These are phyloP conservation scores for Acrocalymma vagum DNA, from an alignment of 2,329 filamentous ascomycete genomes.

Conservation along the genomic window DNA sequence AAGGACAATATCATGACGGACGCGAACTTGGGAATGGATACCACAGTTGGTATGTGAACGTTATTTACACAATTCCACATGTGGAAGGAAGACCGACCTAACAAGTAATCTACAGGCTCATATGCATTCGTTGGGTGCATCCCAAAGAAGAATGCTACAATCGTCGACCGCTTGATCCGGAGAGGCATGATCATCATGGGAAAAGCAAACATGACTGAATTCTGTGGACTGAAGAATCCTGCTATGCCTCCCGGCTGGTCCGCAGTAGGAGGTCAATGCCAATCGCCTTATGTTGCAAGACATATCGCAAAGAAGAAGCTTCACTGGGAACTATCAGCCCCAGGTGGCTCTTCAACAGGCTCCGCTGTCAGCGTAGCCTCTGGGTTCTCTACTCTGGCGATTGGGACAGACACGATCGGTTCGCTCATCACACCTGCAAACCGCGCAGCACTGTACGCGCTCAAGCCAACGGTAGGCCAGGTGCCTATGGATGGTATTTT, in stretches of 20 bases:
- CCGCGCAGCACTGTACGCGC: conserved; percentile 47
- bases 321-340: conserved; percentile 47
- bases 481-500: conserved; percentile 48
- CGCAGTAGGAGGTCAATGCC: conserved; percentile 48
- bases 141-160: conserved; percentile 46
- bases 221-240: conserved; percentile 45
- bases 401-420: conserved; percentile 52
- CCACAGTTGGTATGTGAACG: conserved; percentile 46
- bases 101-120: conserved; percentile 28
- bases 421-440: conserved; percentile 51
- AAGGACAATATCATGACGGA: conserved; percentile 54
- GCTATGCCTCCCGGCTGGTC: conserved; percentile 52
- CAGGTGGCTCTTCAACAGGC: conserved; percentile 47
- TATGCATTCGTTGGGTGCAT: conserved; percentile 48
- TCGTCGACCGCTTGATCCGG: conserved; percentile 47
- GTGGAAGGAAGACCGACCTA: background rate
- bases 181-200: conserved; percentile 53
- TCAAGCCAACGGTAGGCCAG: conserved; percentile 48
- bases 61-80: too few relatives aligned
- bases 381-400: conserved; percentile 50
- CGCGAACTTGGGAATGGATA: conserved; percentile 48
- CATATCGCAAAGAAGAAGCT: conserved; percentile 47
- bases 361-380: conserved; percentile 50
- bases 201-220: conserved; percentile 53
- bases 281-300: conserved; percentile 48